These are phyloP conservation scores for Laburnicola sp. DNA, from an alignment of 2,329 filamentous ascomycete genomes.

Conservation along the genomic window DNA sequence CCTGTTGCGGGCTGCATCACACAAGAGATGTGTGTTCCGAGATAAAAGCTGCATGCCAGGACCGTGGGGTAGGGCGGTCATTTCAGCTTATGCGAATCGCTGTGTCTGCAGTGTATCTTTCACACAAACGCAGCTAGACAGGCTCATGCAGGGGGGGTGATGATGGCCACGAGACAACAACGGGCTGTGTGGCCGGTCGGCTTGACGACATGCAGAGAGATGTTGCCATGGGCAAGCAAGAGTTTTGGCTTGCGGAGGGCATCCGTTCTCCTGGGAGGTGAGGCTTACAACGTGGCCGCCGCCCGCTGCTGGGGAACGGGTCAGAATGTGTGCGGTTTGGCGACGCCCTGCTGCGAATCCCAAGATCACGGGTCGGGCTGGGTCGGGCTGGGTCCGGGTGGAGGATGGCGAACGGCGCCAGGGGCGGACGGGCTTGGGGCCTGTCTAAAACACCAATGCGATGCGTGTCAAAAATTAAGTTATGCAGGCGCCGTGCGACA, in stretches of 20 bases:
- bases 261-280: conserved; percentile 15
- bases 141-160: neutral
- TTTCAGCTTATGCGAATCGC: conserved; percentile 32
- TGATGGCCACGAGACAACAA: conserved; percentile 14
- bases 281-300: conserved; percentile 41
- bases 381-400: no score
- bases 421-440: conserved; percentile 25
- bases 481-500: conserved; percentile 34
- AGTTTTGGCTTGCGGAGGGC: conserved; percentile 5
- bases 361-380: conserved; percentile 40
- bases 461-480: conserved; percentile 33
- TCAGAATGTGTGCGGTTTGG: conserved; percentile 16
- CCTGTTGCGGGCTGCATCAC: conserved; percentile 31
- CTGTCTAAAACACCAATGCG: conserved; percentile 21
- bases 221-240: neutral
- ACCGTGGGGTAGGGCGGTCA: conserved; percentile 33
- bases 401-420: conserved; percentile 23
- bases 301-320: conserved; percentile 22
- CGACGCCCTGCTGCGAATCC: conserved; percentile 26
- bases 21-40: conserved; percentile 35
- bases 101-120: conserved; percentile 10
- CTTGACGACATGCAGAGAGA: neutral
- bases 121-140: conserved; percentile 6
- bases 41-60: conserved; percentile 24
- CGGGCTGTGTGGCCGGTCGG: neutral